phyloP scores from a whole-genome alignment of 2,329 filamentous ascomycete genomes.

The Colletotrichum endophyticum region DNA sequence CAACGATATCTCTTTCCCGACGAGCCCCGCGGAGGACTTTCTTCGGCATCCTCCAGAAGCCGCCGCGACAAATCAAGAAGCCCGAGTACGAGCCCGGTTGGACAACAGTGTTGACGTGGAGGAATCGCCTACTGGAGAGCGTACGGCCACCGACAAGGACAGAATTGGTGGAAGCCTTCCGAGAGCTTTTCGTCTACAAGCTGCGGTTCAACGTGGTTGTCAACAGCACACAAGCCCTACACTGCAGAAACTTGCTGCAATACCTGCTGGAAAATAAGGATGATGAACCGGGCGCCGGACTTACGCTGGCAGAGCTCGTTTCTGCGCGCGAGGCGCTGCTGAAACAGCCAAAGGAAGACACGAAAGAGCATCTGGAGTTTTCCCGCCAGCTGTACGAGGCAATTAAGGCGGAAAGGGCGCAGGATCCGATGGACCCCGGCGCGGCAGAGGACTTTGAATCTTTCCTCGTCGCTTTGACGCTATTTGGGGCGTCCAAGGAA shows the following conservation, averaged over 20 bases:
- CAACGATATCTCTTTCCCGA: conserved; percentile 24
- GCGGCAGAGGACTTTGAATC: conserved; percentile 39
- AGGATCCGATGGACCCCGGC: conserved; percentile 9
- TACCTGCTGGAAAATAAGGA: conserved; percentile 56
- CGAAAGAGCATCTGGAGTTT: conserved; percentile 51
- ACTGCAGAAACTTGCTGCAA: conserved; percentile 60
- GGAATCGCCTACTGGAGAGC: conserved; percentile 65
- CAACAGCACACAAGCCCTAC: conserved; percentile 69
- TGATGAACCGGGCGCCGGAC: conserved; percentile 31
- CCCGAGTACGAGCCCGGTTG: conserved; percentile 74
- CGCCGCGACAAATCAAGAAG: conserved; percentile 63
- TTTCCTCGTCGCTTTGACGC: conserved; percentile 56
- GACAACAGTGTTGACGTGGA: conserved; percentile 72
- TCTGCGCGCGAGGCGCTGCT: conserved; percentile 50
- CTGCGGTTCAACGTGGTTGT: conserved; percentile 50
- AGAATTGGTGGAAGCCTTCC: conserved; percentile 71
- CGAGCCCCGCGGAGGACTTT: conserved; percentile 49
- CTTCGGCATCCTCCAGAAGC: conserved; percentile 66
- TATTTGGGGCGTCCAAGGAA: conserved; percentile 60
- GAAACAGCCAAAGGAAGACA: conserved; percentile 45
- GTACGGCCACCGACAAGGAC: conserved; percentile 66
- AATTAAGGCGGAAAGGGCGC: conserved; percentile 21
- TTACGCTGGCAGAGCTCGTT: conserved; percentile 46
- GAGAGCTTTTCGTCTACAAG: conserved; percentile 66
- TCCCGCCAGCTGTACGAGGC: conserved; percentile 46